Percentiles rank a stretch among this genome's conserved stretches.
Evolutionary conservation across 1,284 basidiomycete genomes (phyloP).

Genomic region (Moesziomyces parantarcticus): DNA sequence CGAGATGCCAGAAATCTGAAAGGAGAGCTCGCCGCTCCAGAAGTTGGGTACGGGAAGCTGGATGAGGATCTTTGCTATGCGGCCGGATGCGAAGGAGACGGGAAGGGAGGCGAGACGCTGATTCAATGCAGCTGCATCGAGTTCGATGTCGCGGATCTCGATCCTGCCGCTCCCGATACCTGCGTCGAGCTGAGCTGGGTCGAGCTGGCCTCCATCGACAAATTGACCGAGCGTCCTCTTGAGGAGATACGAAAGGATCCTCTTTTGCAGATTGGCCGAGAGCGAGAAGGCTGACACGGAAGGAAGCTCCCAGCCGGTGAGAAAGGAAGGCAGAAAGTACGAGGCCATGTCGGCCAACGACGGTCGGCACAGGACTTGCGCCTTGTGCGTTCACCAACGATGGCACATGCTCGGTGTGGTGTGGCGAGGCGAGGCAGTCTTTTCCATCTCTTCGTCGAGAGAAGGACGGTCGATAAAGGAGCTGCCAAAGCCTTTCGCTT

Average conservation of each 20-base stretch:
- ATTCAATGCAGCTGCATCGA: constrained; percentile 72
- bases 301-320: constrained; percentile 45
- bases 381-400: constrained; percentile 21
- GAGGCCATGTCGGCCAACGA: constrained; percentile 23
- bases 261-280: constrained; percentile 83
- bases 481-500: not conserved
- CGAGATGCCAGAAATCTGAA: constrained; percentile 29
- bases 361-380: constrained; percentile 11
- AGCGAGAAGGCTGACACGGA: constrained; percentile 67
- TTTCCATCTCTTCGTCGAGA: not conserved
- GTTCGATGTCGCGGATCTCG: constrained; percentile 83
- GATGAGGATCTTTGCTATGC: constrained; percentile 49
- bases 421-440: not conserved
- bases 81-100: constrained; percentile 77
- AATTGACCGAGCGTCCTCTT: constrained; percentile 85
- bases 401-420: constrained; percentile 10
- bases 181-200: constrained; percentile 86
- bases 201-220: constrained; percentile 86
- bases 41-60: constrained; percentile 57
- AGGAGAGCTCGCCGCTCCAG: constrained; percentile 49
- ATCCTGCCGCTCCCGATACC: constrained; percentile 89
- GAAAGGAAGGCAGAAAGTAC: constrained; percentile 42
- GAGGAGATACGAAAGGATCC: constrained; percentile 88
- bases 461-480: not conserved
- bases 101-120: constrained; percentile 71